Base-by-base conservation (phyloP, 768 basidiomycete genomes). In the Pholiota microspora region DNA sequence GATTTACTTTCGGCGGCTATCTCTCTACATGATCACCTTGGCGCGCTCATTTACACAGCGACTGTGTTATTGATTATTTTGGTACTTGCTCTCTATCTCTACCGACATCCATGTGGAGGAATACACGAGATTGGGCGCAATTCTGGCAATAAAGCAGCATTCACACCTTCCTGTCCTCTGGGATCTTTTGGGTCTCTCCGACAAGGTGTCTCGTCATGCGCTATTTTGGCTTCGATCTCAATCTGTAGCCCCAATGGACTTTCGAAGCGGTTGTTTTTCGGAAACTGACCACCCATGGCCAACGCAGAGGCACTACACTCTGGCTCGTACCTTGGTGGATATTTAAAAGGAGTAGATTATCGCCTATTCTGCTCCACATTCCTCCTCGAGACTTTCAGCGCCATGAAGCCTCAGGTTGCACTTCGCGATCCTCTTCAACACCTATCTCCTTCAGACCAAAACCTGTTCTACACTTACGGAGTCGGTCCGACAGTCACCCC, bases 401-500 rank as follows among this genome's bases (percentile, higher is more conserved):
- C 51, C 47, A 68, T 68, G 67, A 61, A 63, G 53, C 56, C 62
- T 56, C 59, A 58, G 38, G 62, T 47, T 49, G 55, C 55, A 46
- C 51, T 48, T 18, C 59, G 51, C 54, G 62, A 61, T 53, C 59
- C 60, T 18, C 66, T 71, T 45, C 58, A 62, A n/a, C 56, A 56
- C 9, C 75, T 81, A 31, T 70, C 76, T 49, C 56, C 69, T 21
- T 62, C 70, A 9, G 80, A 80, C 64, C 67, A 71, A 59, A 67
- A 64, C 44, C 71, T 71, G 50, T 83, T 83, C 67, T 59, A 63
- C 50, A 70, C 71, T 53, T 80, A 74, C 57, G 78, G 80, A 34
- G 67, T 75, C 36, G 82, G 80, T 32, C 59, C 69, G 49, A 63
- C 62, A 9, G 63, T 67, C 31, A 27, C 63, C 28, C 59, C 67